Conservation (phyloP, 2,329 filamentous ascomycete species). For the Colletotrichum viniferum region DNA sequence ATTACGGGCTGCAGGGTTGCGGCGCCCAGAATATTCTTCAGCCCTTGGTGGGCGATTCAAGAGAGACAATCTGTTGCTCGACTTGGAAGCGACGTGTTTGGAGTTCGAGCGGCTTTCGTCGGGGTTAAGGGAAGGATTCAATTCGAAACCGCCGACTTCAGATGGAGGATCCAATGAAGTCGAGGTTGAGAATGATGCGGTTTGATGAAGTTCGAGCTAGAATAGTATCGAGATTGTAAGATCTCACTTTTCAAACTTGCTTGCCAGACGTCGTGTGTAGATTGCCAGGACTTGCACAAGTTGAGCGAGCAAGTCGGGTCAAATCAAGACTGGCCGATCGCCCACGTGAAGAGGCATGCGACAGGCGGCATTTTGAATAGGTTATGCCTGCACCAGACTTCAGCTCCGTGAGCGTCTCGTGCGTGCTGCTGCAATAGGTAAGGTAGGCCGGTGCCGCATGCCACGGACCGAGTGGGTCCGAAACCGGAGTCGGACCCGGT, state of each 20-base stretch:
- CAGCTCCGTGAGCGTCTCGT: not conserved
- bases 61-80: not conserved
- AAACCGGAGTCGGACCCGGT: not conserved
- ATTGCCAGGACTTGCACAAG: not conserved
- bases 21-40: not conserved
- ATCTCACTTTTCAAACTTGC: too few relatives aligned
- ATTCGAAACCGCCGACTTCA: slow-evolving; percentile 37
- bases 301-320: not conserved
- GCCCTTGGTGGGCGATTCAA: not conserved
- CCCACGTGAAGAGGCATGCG: not conserved
- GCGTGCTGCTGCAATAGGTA: not conserved
- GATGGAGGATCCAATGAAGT: slow-evolving; percentile 37
- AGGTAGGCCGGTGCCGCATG: not conserved
- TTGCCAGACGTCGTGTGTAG: not conserved
- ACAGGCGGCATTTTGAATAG: not conserved
- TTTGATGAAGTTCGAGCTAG: not conserved
- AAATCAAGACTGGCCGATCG: not conserved
- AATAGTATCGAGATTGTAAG: not conserved
- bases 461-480: not conserved
- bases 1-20: not conserved
- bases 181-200: not conserved
- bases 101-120: not conserved
- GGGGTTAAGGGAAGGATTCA: not conserved
- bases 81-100: not conserved
- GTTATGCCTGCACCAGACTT: not conserved